Base-by-base conservation (phyloP, 768 basidiomycete genomes). In the Amanita pseudoporphyria region DNA sequence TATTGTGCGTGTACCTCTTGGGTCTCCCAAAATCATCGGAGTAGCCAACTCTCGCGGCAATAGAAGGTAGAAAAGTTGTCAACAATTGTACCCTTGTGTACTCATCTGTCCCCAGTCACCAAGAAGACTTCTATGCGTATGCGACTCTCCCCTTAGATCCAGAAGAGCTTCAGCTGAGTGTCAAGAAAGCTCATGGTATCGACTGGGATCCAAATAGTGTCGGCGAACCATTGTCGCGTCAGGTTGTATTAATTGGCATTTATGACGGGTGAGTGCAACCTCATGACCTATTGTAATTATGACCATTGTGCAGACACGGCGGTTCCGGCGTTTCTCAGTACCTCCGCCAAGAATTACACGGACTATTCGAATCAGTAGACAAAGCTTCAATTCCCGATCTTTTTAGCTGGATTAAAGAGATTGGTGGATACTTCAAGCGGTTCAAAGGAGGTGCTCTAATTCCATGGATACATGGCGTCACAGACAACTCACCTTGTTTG, bases 391-490 rank as follows among this genome's bases (percentile, higher is more conserved):
- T 93, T 24, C 84, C 87, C 4, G 86, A 88, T 26, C 66, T 90
- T 18, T 84, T 79, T 56, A 72, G 71, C 9, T 90, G 86, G 82
- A 76, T 84, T 45, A 84, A 84, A 55, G 81, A 83, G 58, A 63
- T 84, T 5, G 91, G 90, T 6, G 93, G 93, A 13, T 97, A 97
- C 64, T 97, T 93, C 64, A 86, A 82, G 58, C 78, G 93, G 43
- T 97, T 88, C 66, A 73, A 68, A 56, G 93, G 93, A 6, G 93
- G 93, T 9, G 80, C 73, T 2, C 69, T 96, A 26, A 61, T 73
- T 2, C 84, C 85, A 9, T 91, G 87, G 88, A 67, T 77, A 22
- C 55, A 67, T 31, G 53, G 54, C 9, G 57, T 64, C 9, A 61
- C 68, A 32, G 59, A 59, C 35, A 54, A n/a, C n/a, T n/a, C 62